A percentile compares a stretch with the other conserved stretches of the same genome.
These are phyloP conservation scores for Hansenula anomala DNA, from an alignment of 1,139 yeast species.

Conservation along the genomic window DNA sequence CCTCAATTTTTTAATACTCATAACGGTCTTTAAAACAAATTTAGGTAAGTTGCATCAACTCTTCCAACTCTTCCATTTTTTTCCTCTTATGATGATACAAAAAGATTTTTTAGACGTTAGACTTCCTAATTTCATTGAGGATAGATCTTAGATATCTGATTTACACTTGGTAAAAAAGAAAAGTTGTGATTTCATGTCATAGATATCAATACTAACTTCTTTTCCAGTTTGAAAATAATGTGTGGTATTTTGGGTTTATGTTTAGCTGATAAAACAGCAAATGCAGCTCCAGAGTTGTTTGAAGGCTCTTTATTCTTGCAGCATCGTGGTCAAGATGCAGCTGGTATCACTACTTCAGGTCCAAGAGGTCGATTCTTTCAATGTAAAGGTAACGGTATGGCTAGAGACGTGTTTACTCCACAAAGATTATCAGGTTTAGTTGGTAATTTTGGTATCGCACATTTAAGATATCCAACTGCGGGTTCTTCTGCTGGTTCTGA, in stretches of 20 bases:
- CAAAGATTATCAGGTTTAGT: constrained; percentile 70
- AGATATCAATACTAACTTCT: too few relatives aligned
- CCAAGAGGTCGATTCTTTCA: constrained; percentile 90
- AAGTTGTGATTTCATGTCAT: too few relatives aligned
- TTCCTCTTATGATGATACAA: constrained; percentile 18
- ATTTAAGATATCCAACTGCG: constrained; percentile 95
- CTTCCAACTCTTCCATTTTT: too few relatives aligned
- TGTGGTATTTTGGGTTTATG: constrained; percentile 94
- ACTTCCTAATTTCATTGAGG: constrained; percentile 44
- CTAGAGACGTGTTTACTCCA: constrained; percentile 92
- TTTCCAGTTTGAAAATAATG: constrained; percentile 46
- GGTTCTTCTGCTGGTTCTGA: constrained; percentile 97
- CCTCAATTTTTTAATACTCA: too few relatives aligned
- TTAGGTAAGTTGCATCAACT: too few relatives aligned
- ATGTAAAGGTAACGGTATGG: constrained; percentile 99
- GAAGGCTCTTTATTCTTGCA: constrained; percentile 94
- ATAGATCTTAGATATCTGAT: constrained; percentile 27
- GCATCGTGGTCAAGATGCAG: constrained; percentile 99
- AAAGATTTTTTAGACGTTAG: constrained; percentile 40
- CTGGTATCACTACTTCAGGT: constrained; percentile 98
- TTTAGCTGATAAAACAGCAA: constrained; percentile 65
- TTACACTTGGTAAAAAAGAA: neutral
- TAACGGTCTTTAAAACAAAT: too few relatives aligned
- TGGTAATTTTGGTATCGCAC: constrained; percentile 96
- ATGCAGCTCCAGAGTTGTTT: constrained; percentile 83